Base-by-base conservation (phyloP, 1,284 basidiomycete species). In the Schizophyllum amplum region DNA sequence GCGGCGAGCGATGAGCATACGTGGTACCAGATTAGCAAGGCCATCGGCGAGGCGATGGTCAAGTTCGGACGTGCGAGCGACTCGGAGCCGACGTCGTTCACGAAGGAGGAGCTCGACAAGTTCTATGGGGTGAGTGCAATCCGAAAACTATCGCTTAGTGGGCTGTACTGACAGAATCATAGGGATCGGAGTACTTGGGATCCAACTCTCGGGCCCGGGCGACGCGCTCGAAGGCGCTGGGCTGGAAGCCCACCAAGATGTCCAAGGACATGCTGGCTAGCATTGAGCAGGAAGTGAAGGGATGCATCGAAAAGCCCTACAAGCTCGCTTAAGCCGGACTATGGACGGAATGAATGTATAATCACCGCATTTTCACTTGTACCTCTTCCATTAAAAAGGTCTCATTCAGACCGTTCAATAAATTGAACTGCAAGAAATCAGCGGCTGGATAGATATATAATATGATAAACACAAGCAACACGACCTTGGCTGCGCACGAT, bases 1-100 rank as follows among this genome's bases (percentile, higher is more conserved):
- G 66, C 62, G 13, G 69, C 69, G 60, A 69, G 66, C 55, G 72
- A 67, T 52, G 67, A 69, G 56, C 62, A 71, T 61, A 52, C 54
- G 54, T 63, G 65, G 62, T 60, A 59, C 54, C 66, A 72, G 20
- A 52, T 71, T 25, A 56, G 60, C 48, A 64, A 66, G 1, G 62
- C 64, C 20, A 63, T 74, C 11, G 69, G 69, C 4, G 57, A 68
- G 48, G 65, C 52, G 0, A 64, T 77, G 1, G 52, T 64, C 50
- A 68, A 63, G 1, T 51, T 68, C 7, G 60, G 61, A 20, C 56
- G 57, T 42, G 24, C 33, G 21, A 15, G 51, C 52, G 64, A 57
- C 20, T 54, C 64, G 1, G 62, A 61, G 27, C 67, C 69, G 26
- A 66, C 65, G 15, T 9, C 61, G 13, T 68, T 69, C 55, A 66